Evolutionary conservation across 768 basidiomycete species (phyloP), one percentile per base, ranked within the genome.

Genomic region (Agrocybe praecox): DNA sequence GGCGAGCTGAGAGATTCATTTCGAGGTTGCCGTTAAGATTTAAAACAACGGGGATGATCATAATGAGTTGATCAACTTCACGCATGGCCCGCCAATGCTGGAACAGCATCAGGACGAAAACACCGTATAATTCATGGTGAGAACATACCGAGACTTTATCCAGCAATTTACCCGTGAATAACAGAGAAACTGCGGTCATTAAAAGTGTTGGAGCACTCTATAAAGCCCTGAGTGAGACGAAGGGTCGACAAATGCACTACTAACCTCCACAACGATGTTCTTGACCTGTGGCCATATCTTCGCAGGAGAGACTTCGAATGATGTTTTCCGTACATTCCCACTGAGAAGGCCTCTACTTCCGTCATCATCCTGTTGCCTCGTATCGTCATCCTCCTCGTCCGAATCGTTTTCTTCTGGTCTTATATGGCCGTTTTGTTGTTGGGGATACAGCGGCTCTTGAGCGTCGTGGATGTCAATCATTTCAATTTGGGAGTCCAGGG

Each of bases 1-100:
- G 80, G 14, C 96, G 84, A 0, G 97, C 94, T 3, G 95, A 96
- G 7, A 99, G 86, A 62, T 97, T 98, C 96, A 98, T 98, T 72
- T 98, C 97, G 34, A 98, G 83, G 67, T 99, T 94, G n/a, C 96
- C 97, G 66, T 97, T 98, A 55, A 99, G 84, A 64, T 98, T 98
- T 61, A 94, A 82, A 18, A 98, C 78, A 58, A 96, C 94, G 11
- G 96, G 96, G 3, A 98, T 88, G 52, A 98, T 92, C 80, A 98
- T 94, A 63, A 98, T 94, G 53, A 98, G 87, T 69, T 98, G 95
- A 77, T 98, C 90, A 47, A 98, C 86, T 42, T 90, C 82, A 47
- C 80, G 79, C 84, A 99, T 95, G 29, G 96, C 94, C 59, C 77
- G 80, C 95, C 95, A 98, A 53, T 78, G 85, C 92, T 96, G 23